These are phyloP conservation scores for Fonsecaea nubica DNA, from an alignment of 2,329 filamentous ascomycete species.

Conservation along the genomic window DNA sequence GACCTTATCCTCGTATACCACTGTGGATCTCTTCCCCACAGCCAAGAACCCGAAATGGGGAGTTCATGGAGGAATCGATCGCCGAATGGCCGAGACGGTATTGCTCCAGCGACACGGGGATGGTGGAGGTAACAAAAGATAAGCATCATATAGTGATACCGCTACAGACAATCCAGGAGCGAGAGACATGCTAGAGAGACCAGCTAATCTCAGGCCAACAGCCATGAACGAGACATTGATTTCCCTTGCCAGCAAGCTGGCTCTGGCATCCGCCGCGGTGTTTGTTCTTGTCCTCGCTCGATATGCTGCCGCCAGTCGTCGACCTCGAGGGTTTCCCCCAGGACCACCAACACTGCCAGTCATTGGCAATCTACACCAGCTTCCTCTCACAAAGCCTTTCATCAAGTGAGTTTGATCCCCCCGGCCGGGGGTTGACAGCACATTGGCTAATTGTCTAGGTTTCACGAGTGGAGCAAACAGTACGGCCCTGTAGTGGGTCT, in stretches of 20 bases:
- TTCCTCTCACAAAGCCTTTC: conserved; percentile 23
- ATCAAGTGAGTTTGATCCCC: conserved; percentile 7
- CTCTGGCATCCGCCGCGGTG: neutral
- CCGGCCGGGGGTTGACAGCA: neutral
- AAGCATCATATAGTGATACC: neutral
- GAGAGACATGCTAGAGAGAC: neutral
- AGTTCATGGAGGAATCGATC: neutral
- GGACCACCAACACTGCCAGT: conserved; percentile 30
- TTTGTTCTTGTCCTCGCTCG: neutral
- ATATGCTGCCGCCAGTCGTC: conserved; percentile 18
- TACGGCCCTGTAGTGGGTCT: conserved; percentile 25
- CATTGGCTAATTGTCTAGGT: conserved; percentile 13
- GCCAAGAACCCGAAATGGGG: neutral
- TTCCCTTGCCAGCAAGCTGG: neutral
- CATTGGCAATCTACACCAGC: conserved; percentile 30
- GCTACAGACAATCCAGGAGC: neutral
- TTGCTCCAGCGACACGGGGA: neutral
- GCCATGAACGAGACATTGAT: neutral
- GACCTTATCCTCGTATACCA: neutral
- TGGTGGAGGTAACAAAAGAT: neutral
- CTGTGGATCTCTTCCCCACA: neutral
- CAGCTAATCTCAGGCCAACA: neutral
- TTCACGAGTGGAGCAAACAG: conserved; percentile 21
- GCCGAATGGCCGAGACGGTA: neutral
- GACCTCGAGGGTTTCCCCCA: conserved; percentile 29